Conservation (phyloP, 2,329 filamentous ascomycete species). For the Botrytis porri region DNA sequence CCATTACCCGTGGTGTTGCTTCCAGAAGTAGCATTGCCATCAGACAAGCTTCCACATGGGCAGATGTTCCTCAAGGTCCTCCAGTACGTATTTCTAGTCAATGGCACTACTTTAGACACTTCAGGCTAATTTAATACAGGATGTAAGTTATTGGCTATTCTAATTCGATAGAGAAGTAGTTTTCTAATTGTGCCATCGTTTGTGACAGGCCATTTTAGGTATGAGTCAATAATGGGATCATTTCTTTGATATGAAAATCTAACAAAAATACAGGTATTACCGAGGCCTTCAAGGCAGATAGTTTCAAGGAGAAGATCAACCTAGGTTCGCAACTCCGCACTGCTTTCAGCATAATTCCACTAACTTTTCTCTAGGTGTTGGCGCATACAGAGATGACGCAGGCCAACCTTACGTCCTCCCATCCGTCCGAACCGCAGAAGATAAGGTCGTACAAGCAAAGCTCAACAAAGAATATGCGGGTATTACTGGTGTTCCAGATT, state of each 20-base stretch:
- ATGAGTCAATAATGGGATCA: conserved; percentile 39
- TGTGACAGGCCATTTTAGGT: conserved; percentile 71
- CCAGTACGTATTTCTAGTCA: conserved; percentile 61
- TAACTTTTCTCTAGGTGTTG: conserved; percentile 64
- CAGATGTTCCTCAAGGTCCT: conserved; percentile 88
- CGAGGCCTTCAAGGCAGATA: conserved; percentile 98
- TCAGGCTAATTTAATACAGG: conserved; percentile 31
- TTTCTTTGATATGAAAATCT: conserved; percentile 29
- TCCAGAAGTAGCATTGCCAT: conserved; percentile 30
- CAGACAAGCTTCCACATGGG: conserved; percentile 68
- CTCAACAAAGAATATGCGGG: conserved; percentile 97
- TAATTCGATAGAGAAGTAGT: conserved; percentile 35
- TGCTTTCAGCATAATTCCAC: conserved; percentile 15
- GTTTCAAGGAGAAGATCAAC: conserved; percentile 95
- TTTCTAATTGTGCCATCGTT: conserved; percentile 32
- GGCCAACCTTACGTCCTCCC: conserved; percentile 98
- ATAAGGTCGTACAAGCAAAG: conserved; percentile 72
- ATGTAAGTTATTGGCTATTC: conserved; percentile 37
- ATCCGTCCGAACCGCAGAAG: conserved; percentile 84
- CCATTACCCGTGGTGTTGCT: conserved; percentile 33
- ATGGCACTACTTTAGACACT: conserved; percentile 1
- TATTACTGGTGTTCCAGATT: conserved; percentile 92
- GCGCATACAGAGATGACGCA: conserved; percentile 96
- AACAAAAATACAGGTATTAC: conserved; percentile 66
- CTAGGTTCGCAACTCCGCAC: conserved; percentile 59